Evolutionary conservation across 176 grass and related monocot species (phyloP).

Genomic region (Musa beccarii): DNA sequence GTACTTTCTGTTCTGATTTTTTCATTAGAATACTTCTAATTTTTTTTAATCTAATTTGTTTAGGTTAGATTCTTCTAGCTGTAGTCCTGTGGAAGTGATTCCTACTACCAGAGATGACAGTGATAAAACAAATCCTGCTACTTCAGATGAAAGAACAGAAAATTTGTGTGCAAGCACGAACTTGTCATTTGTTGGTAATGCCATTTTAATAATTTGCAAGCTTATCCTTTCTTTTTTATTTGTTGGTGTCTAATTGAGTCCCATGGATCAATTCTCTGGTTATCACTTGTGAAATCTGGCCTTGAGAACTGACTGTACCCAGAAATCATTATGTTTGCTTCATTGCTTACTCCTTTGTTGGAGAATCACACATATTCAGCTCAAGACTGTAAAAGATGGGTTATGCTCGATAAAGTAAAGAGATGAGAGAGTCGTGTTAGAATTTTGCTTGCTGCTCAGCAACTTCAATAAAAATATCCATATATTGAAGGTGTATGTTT

Average conservation of each 20-base stretch:
- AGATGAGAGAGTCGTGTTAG: neutral
- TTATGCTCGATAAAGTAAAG: neutral
- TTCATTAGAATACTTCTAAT: neutral
- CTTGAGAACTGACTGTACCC: neutral
- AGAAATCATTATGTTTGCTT: neutral
- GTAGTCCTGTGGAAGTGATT: conserved; percentile 32
- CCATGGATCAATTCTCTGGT: neutral
- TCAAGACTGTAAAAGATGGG: neutral
- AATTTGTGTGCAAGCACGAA: neutral
- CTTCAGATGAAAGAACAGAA: conserved; percentile 32
- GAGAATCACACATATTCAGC: too few species aligned
- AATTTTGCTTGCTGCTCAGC: too few species aligned
- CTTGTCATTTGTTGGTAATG: neutral
- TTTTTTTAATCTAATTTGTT: conserved; percentile 10
- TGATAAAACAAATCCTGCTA: conserved; percentile 9
- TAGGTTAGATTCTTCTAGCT: conserved; percentile 14
- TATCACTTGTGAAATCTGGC: neutral
- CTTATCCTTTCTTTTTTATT: too few species aligned
- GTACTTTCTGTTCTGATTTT: conserved; percentile 5
- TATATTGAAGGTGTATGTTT: too few species aligned
- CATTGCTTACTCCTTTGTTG: neutral
- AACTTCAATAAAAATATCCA: too few species aligned
- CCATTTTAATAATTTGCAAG: neutral
- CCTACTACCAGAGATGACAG: conserved; percentile 27
- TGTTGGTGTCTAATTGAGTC: neutral